Conservation (phyloP, 2,329 filamentous ascomycete genomes). For the Hawksworthiomyces lignivorus region DNA sequence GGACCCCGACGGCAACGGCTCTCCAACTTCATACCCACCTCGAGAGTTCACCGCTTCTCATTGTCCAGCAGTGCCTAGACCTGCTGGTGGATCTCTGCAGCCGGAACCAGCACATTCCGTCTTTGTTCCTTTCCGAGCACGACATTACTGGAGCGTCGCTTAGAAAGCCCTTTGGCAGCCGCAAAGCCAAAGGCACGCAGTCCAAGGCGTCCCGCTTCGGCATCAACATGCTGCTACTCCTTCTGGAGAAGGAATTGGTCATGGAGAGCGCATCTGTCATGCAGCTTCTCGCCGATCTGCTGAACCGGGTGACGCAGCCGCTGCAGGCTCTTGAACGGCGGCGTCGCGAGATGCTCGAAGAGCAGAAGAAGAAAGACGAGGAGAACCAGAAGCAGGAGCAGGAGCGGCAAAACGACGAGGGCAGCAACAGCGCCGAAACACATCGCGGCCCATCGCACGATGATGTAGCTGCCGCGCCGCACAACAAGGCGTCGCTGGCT, state of each 20-base stretch:
- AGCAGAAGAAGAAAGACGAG: constrained; percentile 34
- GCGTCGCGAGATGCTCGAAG: constrained; percentile 63
- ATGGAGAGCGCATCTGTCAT: constrained; percentile 97
- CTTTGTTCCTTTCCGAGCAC: constrained; percentile 91
- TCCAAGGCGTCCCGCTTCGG: constrained; percentile 79
- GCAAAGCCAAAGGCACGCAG: constrained; percentile 86
- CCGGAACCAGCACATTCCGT: constrained; percentile 79
- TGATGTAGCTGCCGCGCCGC: not conserved
- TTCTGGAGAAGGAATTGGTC: constrained; percentile 88
- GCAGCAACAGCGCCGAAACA: constrained; percentile 8
- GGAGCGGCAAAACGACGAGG: constrained; percentile 18
- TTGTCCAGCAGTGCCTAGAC: constrained; percentile 90
- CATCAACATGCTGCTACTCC: constrained; percentile 78
- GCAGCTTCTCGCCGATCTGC: constrained; percentile 80
- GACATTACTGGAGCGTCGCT: constrained; percentile 64
- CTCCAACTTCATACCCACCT: constrained; percentile 54
- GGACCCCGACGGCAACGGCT: constrained; percentile 66
- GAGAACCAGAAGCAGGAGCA: constrained; percentile 23
- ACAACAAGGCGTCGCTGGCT: constrained; percentile 1
- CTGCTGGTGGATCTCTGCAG: constrained; percentile 76
- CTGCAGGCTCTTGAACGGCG: constrained; percentile 75
- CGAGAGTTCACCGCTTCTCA: constrained; percentile 87
- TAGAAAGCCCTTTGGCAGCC: constrained; percentile 66
- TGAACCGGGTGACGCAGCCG: constrained; percentile 83
- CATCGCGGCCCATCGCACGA: too few species aligned